Evolutionary conservation across 441 rosid species (phyloP).

Genomic region (Populus tomentosa): DNA sequence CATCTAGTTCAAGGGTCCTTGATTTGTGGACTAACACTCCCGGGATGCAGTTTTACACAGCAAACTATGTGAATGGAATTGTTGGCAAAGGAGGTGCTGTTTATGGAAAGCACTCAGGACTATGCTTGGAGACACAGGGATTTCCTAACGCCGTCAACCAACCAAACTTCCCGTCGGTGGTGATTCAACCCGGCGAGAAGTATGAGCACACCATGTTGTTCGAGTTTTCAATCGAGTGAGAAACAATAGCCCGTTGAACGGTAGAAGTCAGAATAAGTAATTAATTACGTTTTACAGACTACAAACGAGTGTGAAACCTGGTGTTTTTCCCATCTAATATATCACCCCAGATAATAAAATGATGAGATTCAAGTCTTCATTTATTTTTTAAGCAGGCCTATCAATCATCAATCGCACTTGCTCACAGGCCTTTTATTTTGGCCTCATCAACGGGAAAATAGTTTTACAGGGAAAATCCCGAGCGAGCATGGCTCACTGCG

Average conservation of each 20-base stretch:
- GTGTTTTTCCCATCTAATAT: background rate
- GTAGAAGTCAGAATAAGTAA: conserved; percentile 9
- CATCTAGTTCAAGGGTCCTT: conserved; percentile 60
- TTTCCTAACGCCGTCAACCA: conserved; percentile 83
- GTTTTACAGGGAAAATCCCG: background rate
- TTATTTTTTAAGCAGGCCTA: background rate
- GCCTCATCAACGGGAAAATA: background rate
- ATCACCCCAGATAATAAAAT: background rate
- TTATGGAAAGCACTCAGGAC: conserved; percentile 74
- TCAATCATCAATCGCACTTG: background rate
- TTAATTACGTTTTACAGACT: conserved; percentile 11
- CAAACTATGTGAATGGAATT: conserved; percentile 70
- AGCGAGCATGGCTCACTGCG: background rate
- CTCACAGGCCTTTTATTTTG: background rate
- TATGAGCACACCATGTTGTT: conserved; percentile 73
- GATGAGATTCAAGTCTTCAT: background rate
- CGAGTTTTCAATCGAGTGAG: conserved; percentile 64
- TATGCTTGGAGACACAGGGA: conserved; percentile 90
- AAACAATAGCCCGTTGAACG: background rate
- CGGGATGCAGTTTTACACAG: conserved; percentile 85
- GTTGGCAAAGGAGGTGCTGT: conserved; percentile 68
- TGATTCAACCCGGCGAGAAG: conserved; percentile 70
- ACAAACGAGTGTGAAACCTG: background rate
- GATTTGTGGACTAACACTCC: conserved; percentile 83
- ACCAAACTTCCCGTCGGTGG: conserved; percentile 67